Evolutionary conservation across 208 protist species (phyloP).

Genomic region (Leishmania aethiopica): DNA sequence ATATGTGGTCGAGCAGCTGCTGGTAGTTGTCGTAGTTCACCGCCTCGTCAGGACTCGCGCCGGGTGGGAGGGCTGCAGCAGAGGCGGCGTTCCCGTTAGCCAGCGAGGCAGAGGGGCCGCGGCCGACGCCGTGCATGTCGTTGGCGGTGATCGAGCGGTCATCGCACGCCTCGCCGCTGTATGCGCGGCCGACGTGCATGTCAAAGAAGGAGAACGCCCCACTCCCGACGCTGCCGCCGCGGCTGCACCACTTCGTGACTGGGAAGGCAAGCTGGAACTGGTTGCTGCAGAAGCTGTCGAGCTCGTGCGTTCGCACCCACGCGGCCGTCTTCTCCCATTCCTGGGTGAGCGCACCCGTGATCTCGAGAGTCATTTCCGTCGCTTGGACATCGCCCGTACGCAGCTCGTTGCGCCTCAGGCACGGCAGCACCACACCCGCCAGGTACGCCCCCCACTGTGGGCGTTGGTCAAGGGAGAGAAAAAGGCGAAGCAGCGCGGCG

Average conservation of each 20-base stretch:
- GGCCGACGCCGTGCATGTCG: neutral
- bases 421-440: slow-evolving; percentile 90
- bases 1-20: slow-evolving; percentile 97
- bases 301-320: slow-evolving; percentile 93
- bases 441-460: slow-evolving; percentile 94
- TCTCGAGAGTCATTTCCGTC: slow-evolving; percentile 88
- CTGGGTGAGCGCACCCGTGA: slow-evolving; percentile 69
- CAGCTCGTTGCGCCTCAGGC: slow-evolving; percentile 85
- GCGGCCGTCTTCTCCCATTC: slow-evolving; percentile 95
- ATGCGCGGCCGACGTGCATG: neutral
- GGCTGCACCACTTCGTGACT: slow-evolving; percentile 25
- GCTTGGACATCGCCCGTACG: slow-evolving; percentile 70
- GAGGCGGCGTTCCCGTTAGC: slow-evolving; percentile 5
- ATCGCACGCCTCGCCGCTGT: neutral
- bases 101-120: neutral
- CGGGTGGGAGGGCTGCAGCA: neutral
- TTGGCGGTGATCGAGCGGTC: slow-evolving; percentile 2
- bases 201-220: neutral
- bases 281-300: slow-evolving; percentile 90
- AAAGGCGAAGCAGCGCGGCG: slow-evolving; percentile 93
- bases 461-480: slow-evolving; percentile 93
- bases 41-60: slow-evolving; percentile 16
- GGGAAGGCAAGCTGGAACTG: slow-evolving; percentile 92
- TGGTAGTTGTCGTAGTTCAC: slow-evolving; percentile 90
- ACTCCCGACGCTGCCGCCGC: neutral